Percentiles rank a stretch among this genome's conserved stretches.
Evolutionary conservation across 2,329 filamentous ascomycete genomes (phyloP).

Genomic region (Neocatenulostroma microsporum): DNA sequence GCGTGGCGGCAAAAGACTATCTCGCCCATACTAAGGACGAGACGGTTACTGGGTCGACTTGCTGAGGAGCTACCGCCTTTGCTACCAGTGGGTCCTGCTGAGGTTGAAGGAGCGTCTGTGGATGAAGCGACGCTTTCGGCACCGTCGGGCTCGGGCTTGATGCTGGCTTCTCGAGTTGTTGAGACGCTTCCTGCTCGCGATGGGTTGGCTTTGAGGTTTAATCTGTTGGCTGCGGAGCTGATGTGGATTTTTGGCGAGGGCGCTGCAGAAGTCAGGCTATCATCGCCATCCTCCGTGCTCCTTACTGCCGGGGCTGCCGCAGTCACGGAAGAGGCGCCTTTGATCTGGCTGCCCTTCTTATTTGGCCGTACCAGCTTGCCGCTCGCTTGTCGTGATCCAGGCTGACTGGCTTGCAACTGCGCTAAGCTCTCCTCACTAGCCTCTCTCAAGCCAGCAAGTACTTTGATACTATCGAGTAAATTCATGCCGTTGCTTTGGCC

Average conservation of each 20-base stretch:
- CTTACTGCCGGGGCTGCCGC: conserved; percentile 11
- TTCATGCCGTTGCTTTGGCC: conserved; percentile 38
- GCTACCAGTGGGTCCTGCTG: conserved; percentile 3
- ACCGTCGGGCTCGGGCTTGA: conserved; percentile 42
- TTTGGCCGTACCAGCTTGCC: conserved; percentile 23
- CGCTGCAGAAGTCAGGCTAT: conserved; percentile 23
- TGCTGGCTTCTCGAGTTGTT: conserved; percentile 40
- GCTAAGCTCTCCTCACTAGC: conserved; percentile 36
- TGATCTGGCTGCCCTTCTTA: conserved; percentile 16
- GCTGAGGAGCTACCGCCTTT: conserved; percentile 5
- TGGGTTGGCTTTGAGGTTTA: conserved; percentile 25
- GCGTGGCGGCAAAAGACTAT: conserved; percentile 45
- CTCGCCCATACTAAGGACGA: conserved; percentile 34
- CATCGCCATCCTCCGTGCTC: conserved; percentile 15
- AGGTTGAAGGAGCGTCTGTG: conserved; percentile 33
- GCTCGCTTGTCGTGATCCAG: conserved; percentile 16
- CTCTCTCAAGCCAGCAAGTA: conserved; percentile 41
- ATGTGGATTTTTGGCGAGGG: conserved; percentile 27
- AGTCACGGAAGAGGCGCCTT: too few relatives aligned
- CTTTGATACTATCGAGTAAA: conserved; percentile 35
- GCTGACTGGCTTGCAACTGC: conserved; percentile 23
- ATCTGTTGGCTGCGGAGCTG: conserved; percentile 15
- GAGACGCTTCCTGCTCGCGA: conserved; percentile 37
- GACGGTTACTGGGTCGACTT: conserved; percentile 21
- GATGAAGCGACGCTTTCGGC: conserved; percentile 36